Base-by-base conservation (phyloP, 305 asterid genomes). In the Fraxinus velutina region DNA sequence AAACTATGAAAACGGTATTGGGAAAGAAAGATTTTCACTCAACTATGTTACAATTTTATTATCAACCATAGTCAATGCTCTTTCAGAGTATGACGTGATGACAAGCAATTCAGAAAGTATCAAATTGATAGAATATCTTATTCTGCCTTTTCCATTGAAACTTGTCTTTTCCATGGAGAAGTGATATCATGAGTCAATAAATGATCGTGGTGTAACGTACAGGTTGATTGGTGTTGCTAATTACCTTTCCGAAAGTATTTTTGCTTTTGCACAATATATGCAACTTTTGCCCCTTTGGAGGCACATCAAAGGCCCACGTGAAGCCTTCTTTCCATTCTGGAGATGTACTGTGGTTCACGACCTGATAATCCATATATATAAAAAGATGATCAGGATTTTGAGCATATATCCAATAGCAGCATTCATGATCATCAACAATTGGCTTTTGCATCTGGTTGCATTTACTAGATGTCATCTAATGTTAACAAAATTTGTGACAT, bases 301-400 rank as follows among this genome's bases (percentile, higher is more conserved):
- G 98, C 42, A 89, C 91, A 78, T 94, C 97, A 75, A 94, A 94
- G 77, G 95, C 97, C 98, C 98, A 94, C 29, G 94, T 89, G 89
- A 94, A 94, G 66, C 84, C 89, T 88, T 94, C 96, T 47, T 93
- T 82, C 98, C 97, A 93, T 89, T 93, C 97, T n/a, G 97, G 97
- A 1, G 94, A 89, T 10, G 89, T 84, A 86, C 75, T 89, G 80
- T 89, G 92, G 89, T 84, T 88, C 85, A 93, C 90, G 32, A 92
- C 93, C 98, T 94, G 86, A 81, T 74, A 78, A 79, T 77, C 29
- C 30, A 79, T 33, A 24, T 30, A 70, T 70, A 24, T 36, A 22
- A 24, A 76, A 78, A 73, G 39, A 77, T 13, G 33, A 82, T 78
- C 30, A 57, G 75, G 83, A 78, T 76, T 44, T 62, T 64, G 17